Evolutionary conservation across 306 rosid genomes (phyloP).

Genomic region (Quercus ilex): DNA sequence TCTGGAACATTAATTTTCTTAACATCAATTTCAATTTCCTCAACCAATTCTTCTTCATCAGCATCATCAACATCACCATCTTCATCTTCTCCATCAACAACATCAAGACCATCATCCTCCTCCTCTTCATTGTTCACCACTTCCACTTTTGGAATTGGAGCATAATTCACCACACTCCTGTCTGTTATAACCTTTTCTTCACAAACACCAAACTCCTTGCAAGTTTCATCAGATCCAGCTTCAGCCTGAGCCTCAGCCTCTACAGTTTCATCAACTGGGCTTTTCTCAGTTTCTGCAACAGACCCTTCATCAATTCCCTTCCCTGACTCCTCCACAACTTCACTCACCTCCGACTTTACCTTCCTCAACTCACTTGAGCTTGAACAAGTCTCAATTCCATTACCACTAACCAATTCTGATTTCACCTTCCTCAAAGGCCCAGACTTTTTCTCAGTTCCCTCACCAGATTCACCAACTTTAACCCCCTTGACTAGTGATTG

Average conservation of each 20-base stretch:
- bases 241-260: not conserved
- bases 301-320: constrained; percentile 21
- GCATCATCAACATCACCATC: constrained; percentile 24
- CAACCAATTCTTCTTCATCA: constrained; percentile 19
- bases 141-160: constrained; percentile 24
- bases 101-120: constrained; percentile 4
- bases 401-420: constrained; percentile 31
- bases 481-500: constrained; percentile 3
- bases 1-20: constrained; percentile 55
- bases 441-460: constrained; percentile 26
- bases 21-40: constrained; percentile 43
- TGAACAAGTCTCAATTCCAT: constrained; percentile 18
- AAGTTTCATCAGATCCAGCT: constrained; percentile 35
- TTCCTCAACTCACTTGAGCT: constrained; percentile 37
- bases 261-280: constrained; percentile 37
- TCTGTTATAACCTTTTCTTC: constrained; percentile 50
- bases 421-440: constrained; percentile 47
- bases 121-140: constrained; percentile 8
- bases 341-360: constrained; percentile 35
- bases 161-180: constrained; percentile 22
- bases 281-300: constrained; percentile 35
- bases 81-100: constrained; percentile 17
- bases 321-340: constrained; percentile 24
- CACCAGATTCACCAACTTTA: constrained; percentile 18
- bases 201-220: constrained; percentile 54